Evolutionary conservation across 768 basidiomycete genomes (phyloP), one percentile per base, ranked within the genome.

Genomic region (Gymnopilus junonius): DNA sequence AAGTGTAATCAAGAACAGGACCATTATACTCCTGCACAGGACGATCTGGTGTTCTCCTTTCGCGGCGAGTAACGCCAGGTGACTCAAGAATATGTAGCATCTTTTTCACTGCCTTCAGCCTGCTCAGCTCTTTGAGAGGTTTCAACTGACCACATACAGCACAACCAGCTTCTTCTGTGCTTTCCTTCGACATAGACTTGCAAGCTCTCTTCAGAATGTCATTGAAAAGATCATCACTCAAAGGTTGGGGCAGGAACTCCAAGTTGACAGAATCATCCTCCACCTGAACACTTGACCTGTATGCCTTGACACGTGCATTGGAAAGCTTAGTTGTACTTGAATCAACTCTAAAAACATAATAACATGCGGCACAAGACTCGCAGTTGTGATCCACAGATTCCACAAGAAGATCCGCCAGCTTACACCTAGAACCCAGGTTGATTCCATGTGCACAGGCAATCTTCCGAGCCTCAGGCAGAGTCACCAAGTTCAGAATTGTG

Each of bases 81-180:
- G 20, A 11, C 3, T 4, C 8, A 7, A 69, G 40, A 11, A 61
- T 14, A 58, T 67, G 51, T 2, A 65, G 34, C 14, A 50, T 25
- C 17, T 43, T 20, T 53, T 65, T 58, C 2, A 65, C 35, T 0
- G 45, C 21, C 29, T 62, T 67, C 65, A 72, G n/a, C 68, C 70
- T 8, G 68, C 68, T 17, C 72, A 61, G 21, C 35, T 54, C 29
- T 0, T 27, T 12, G 3, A 58, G 5, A 10, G 55, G 59, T 3
- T 29, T 63, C 17, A 75, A 55, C 32, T 65, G 32, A 3, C 72
- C 76, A 66, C 75, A 77, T 8, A 77, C 74, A 2, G 72, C 69
- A 69, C 76, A 77, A 14, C 75, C 74, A 21, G 58, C 58, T 61
- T 77, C 76, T 45, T 70, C 59, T 45, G 75, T 11, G 1, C 1